Base-by-base conservation (phyloP, 2,329 filamentous ascomycete species). In the Nemania serpens region DNA sequence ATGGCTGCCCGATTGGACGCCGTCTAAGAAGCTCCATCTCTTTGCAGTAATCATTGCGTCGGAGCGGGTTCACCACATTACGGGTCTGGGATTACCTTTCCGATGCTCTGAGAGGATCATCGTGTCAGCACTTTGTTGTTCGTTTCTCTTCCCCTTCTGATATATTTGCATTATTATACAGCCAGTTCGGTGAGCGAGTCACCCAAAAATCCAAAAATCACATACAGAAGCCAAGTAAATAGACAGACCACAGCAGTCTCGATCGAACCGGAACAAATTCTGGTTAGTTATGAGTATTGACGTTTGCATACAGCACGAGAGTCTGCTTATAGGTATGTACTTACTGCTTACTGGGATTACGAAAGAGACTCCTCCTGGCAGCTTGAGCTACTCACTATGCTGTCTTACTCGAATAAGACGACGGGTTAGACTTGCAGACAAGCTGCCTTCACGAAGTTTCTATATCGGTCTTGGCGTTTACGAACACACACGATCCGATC, bases 1-100 rank as follows among this genome's bases (percentile, higher is more conserved):
- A 11, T 47, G 22, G 20, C 34, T 41, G 55, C 46, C 58, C 61
- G 58, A 61, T 61, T 61, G 55, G 58, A 25, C 34, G 39, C 20
- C 36, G 42, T 37, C 34, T 22, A 29, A 29, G 25, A 29, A 29
- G 25, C 33, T 25, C 47, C 34, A 43, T 29, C 45, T 7, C 33
- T 42, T 46, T 52, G 48, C 54, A 58, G 43, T 58, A 41, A 42
- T 52, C 37, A 56, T 22, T 22, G 29, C 34, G 10, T 12, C 33
- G 47, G 6, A 57, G 52, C 17, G 39, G 39, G 34, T 37, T 41
- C 39, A 37, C 17, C 33, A 34, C 25, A 34, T 15, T 36, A 5
- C 9, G 20, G 10, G n/a, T 36, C 25, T 29, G 25, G 25, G 25
- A 29, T 7, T 29, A 29, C 25, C 25, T 29, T n/a, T 29, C 25